These are phyloP conservation scores for Dionaea muscipula DNA, from an alignment of 179 eudicot genomes.

Conservation along the genomic window DNA sequence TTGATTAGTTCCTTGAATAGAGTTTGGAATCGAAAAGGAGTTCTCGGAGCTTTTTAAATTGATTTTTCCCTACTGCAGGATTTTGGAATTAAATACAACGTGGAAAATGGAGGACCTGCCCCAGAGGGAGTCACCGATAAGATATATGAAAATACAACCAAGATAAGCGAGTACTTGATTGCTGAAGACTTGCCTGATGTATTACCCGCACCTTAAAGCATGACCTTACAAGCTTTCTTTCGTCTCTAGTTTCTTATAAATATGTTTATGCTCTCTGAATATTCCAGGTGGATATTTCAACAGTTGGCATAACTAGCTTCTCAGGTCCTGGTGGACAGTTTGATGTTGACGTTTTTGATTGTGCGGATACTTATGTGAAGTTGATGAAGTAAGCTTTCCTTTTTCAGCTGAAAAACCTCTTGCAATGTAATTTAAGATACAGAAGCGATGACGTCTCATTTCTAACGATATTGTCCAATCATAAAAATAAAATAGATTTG, in stretches of 20 bases:
- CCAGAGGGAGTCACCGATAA: constrained; percentile 87
- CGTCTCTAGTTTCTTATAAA: background rate
- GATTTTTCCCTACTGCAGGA: constrained; percentile 36
- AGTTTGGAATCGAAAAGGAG: too few species aligned
- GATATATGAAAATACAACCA: constrained; percentile 76
- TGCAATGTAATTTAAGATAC: background rate
- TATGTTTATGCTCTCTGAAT: constrained; percentile 8
- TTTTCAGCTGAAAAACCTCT: background rate
- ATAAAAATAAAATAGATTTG: background rate
- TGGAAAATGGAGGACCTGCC: constrained; percentile 99
- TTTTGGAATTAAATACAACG: constrained; percentile 92
- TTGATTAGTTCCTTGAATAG: too few species aligned
- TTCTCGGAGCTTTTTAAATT: background rate
- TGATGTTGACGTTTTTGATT: constrained; percentile 90
- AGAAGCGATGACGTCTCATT: background rate
- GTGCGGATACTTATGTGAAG: constrained; percentile 75
- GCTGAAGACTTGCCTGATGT: constrained; percentile 87
- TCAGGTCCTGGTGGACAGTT: constrained; percentile 79
- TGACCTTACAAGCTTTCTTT: background rate
- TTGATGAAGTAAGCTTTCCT: constrained; percentile 68
- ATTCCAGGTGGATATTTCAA: constrained; percentile 76
- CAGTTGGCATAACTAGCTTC: constrained; percentile 52
- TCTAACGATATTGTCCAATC: background rate
- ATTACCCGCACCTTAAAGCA: constrained; percentile 8
- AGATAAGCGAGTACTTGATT: constrained; percentile 80